Conservation (phyloP, 371 early-diverging fungal species). For the Rozella allomycis region DNA sequence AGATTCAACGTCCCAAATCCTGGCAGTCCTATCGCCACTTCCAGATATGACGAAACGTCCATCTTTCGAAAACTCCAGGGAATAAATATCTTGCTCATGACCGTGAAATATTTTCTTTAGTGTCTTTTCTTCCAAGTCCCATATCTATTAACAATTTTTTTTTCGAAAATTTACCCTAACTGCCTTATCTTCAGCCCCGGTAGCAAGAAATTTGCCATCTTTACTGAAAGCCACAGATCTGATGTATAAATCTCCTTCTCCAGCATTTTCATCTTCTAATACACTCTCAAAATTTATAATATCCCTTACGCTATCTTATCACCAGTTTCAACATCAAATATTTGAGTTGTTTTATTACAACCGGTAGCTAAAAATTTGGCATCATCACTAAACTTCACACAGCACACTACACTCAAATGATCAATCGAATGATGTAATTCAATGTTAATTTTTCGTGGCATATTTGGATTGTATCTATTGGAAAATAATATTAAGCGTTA, state of each 20-base stretch:
- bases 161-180: slow-evolving; percentile 38
- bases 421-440: slow-evolving; percentile 65
- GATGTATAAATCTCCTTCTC: slow-evolving; percentile 69
- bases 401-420: slow-evolving; percentile 74
- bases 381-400: slow-evolving; percentile 79
- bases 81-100: slow-evolving; percentile 91
- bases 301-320: slow-evolving; percentile 38
- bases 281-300: slow-evolving; percentile 16
- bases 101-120: slow-evolving; percentile 23
- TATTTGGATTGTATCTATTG: slow-evolving; percentile 30
- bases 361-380: slow-evolving; percentile 84
- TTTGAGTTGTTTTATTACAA: slow-evolving; percentile 70
- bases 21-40: slow-evolving; percentile 69
- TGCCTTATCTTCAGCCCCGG: slow-evolving; percentile 90
- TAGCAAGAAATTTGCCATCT: slow-evolving; percentile 70
- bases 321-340: slow-evolving; percentile 60
- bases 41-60: slow-evolving; percentile 79
- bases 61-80: slow-evolving; percentile 81
- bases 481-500: too few species aligned
- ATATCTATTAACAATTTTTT: slow-evolving; percentile 1
- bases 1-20: slow-evolving; percentile 60
- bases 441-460: slow-evolving; percentile 44
- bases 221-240: slow-evolving; percentile 91
- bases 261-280: slow-evolving; percentile 49
- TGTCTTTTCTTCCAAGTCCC: slow-evolving; percentile 10